Evolutionary conservation across 1,139 yeast species (phyloP).

Genomic region (Taiozyma onychis): DNA sequence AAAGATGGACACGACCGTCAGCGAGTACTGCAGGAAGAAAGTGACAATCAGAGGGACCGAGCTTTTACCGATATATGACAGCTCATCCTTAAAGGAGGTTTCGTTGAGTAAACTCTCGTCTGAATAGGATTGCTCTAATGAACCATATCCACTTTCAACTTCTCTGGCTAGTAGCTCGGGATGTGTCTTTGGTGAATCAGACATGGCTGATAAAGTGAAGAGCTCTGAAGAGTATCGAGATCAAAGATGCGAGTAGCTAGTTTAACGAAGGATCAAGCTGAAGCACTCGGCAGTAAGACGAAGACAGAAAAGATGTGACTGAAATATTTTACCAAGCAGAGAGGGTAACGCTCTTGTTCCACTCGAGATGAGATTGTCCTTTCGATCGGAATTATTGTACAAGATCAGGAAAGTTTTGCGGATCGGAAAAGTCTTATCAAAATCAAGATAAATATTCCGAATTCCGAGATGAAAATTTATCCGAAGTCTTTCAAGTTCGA

Average conservation of each 20-base stretch:
- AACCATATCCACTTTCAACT: not conserved
- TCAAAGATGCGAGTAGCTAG: not conserved
- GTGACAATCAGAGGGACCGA: constrained; percentile 63
- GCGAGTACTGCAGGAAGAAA: constrained; percentile 69
- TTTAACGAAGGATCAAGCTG: not conserved
- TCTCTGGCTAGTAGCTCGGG: not conserved
- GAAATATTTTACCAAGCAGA: not conserved
- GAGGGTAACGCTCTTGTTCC: too few relatives aligned
- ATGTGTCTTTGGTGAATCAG: not conserved
- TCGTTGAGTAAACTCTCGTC: not conserved
- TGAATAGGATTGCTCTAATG: not conserved
- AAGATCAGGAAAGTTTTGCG: not conserved
- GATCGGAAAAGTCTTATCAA: not conserved
- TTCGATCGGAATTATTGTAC: not conserved
- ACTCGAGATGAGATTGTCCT: not conserved
- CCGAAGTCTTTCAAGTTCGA: not conserved
- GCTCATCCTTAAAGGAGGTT: constrained; percentile 24
- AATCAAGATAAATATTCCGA: not conserved
- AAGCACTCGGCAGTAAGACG: not conserved
- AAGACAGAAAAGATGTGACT: not conserved
- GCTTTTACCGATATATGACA: constrained; percentile 23
- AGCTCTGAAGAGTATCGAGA: not conserved
- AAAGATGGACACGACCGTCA: constrained; percentile 75
- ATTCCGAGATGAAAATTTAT: not conserved
- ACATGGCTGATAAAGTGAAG: not conserved